phyloP scores from a whole-genome alignment of 2,329 filamentous ascomycete species.

The Lecanicillium sp. region DNA sequence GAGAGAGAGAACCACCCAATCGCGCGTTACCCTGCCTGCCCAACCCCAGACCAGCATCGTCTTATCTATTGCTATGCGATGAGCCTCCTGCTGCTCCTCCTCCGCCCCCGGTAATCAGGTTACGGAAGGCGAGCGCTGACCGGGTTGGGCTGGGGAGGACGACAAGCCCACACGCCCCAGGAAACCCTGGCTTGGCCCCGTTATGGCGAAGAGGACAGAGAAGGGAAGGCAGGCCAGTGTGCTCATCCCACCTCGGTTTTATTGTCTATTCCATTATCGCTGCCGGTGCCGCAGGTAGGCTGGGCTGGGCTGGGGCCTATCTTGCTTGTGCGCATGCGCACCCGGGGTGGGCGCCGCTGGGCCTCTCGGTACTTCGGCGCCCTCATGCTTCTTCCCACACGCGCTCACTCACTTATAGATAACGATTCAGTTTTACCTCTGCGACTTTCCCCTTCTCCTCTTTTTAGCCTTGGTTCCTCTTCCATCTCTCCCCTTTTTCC shows the following conservation, averaged over 20 bases:
- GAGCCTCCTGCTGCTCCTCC: too few relatives aligned
- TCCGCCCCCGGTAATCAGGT: too few relatives aligned
- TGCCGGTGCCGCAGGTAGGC: too few relatives aligned
- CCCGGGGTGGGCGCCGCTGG: background rate
- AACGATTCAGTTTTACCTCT: conserved; percentile 9
- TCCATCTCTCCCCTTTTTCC: conserved; percentile 10
- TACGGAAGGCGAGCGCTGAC: too few relatives aligned
- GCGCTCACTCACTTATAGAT: conserved; percentile 8
- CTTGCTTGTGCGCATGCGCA: background rate
- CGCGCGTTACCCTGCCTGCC: background rate
- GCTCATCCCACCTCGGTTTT: too few relatives aligned
- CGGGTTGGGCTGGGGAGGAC: too few relatives aligned
- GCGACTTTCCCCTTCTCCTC: conserved; percentile 13
- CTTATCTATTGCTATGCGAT: conserved; percentile 11
- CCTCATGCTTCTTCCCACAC: background rate
- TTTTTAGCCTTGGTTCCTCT: conserved; percentile 9
- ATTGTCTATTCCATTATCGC: too few relatives aligned
- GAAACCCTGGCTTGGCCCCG: too few relatives aligned
- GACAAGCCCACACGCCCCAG: too few relatives aligned
- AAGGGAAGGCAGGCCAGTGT: too few relatives aligned
- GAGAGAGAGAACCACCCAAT: too few relatives aligned
- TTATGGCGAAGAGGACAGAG: too few relatives aligned
- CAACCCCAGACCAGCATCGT: conserved; percentile 12
- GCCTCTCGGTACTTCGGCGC: conserved; percentile 10
- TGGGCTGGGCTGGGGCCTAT: background rate